Percentiles rank a stretch among this genome's conserved stretches.
Evolutionary conservation across 2,329 filamentous ascomycete genomes (phyloP).

Genomic region (Colletotrichum sp.): DNA sequence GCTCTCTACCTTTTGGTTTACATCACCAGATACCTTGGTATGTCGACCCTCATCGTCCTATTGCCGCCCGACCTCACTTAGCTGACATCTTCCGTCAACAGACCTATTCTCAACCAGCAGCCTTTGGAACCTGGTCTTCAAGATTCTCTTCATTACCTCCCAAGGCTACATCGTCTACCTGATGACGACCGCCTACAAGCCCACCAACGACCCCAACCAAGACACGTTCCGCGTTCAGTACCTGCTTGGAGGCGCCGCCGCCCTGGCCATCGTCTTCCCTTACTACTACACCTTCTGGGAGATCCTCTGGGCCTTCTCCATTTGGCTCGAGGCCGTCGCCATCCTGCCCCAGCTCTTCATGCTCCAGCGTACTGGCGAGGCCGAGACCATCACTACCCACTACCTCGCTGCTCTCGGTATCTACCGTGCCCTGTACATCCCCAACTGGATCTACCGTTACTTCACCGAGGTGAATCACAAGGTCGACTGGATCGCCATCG

Average conservation of each 20-base stretch:
- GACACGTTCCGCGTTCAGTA: slow-evolving; percentile 99
- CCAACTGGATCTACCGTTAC: slow-evolving; percentile 97
- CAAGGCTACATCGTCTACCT: slow-evolving; percentile 96
- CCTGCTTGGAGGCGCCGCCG: slow-evolving; percentile 79
- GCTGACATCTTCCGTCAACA: slow-evolving; percentile 36
- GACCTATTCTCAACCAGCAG: slow-evolving; percentile 87
- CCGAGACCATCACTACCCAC: slow-evolving; percentile 98
- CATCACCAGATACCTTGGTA: slow-evolving; percentile 88
- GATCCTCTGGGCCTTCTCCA: slow-evolving; percentile 96
- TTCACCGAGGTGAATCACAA: slow-evolving; percentile 74
- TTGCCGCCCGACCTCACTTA: not conserved
- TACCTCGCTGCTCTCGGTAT: slow-evolving; percentile 93
- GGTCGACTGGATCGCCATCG: slow-evolving; percentile 83
- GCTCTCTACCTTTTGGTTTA: slow-evolving; percentile 94
- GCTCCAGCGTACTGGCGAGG: slow-evolving; percentile 96
- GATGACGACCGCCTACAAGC: slow-evolving; percentile 97
- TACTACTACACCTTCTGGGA: slow-evolving; percentile 83
- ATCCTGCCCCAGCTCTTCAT: slow-evolving; percentile 98
- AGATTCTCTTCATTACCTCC: slow-evolving; percentile 89
- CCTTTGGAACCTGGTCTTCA: slow-evolving; percentile 93
- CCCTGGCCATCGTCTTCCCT: slow-evolving; percentile 82
- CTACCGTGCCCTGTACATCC: slow-evolving; percentile 95
- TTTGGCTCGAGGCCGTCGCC: slow-evolving; percentile 96
- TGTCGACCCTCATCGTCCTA: slow-evolving; percentile 18
- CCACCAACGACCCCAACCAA: slow-evolving; percentile 94